Base-by-base conservation (phyloP, 257 asterid species). In the Petrea volubilis region DNA sequence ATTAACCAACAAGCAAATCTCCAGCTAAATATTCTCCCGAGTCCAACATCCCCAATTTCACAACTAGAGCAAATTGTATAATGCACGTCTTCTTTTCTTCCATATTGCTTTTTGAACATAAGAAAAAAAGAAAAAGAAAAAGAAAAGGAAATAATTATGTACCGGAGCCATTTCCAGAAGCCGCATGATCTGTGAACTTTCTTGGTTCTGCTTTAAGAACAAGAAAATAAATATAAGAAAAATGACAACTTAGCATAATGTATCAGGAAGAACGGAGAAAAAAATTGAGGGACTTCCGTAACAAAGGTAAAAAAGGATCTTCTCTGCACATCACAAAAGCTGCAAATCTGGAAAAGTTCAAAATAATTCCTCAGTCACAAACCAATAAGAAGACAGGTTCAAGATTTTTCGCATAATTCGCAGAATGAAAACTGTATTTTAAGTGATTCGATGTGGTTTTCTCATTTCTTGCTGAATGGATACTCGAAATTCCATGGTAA, bases 151-250 rank as follows among this genome's bases (percentile, higher is more conserved):
- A n/a, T n/a, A 21, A 44, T 33, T 55, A 36, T 75, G 61, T 87
- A 87, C 94, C 94, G 78, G 63, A 85, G 70, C 85, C 88, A 73
- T 74, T 80, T 87, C 91, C 91, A 81, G 77, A 83, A 63, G 71
- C 84, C 50, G 64, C 77, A 67, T 12, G 83, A 74, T 70, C 74
- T 75, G 29, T 34, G 76, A 23, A 6, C 71, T 76, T 80, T 81
- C 70, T 72, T 80, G 41, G 71, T 68, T 64, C 87, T 87, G 85
- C 67, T 59, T 65, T n/a, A 52, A 24, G 27, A 38, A 41, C 31
- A 17, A 64, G 18, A 65, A 71, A 60, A 17, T 40, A 34, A 51
- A 49, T 64, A 23, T n/a, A 61, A 52, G 17, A 73, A 46, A 13
- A 38, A 20, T 21, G 20, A 57, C 24, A 68, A 70, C 68, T 50